Percentiles rank a stretch among this genome's conserved stretches.
These are phyloP conservation scores for Nothomitra cinnamomea DNA, from an alignment of 2,329 filamentous ascomycete species.

Conservation along the genomic window DNA sequence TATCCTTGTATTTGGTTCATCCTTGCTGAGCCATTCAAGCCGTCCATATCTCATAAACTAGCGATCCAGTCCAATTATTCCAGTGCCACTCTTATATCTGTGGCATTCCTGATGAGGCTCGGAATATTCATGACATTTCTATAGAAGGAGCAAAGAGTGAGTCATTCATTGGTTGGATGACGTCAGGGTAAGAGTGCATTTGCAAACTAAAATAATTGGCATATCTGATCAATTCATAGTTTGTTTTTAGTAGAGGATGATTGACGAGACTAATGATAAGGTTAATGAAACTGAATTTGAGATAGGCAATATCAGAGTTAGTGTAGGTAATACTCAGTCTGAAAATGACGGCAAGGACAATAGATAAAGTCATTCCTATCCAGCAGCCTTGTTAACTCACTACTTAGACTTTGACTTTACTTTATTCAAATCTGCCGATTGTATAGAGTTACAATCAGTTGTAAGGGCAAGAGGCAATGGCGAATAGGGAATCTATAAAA, in stretches of 20 bases:
- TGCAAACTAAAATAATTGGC: background rate
- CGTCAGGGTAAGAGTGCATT: background rate
- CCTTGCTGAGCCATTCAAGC: too few relatives aligned
- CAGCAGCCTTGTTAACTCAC: background rate
- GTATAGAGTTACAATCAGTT: background rate
- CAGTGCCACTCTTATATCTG: too few relatives aligned
- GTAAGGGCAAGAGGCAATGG: background rate
- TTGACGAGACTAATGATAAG: background rate
- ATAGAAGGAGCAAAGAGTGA: background rate
- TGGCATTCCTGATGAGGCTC: too few relatives aligned
- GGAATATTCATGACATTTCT: too few relatives aligned
- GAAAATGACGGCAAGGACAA: background rate
- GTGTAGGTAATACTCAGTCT: background rate
- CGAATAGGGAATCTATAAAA: background rate
- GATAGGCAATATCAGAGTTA: background rate
- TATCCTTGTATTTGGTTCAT: too few relatives aligned
- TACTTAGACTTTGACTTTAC: background rate
- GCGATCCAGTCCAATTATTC: too few relatives aligned
- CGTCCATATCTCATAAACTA: too few relatives aligned
- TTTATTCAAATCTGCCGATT: background rate
- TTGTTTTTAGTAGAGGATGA: background rate
- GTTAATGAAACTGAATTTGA: background rate
- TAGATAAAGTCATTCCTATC: background rate
- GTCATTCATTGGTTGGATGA: background rate
- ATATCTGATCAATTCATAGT: background rate